Evolutionary conservation across 2,329 filamentous ascomycete genomes (phyloP), one percentile per base, ranked within the genome.

Genomic region (Botryotinia convoluta): DNA sequence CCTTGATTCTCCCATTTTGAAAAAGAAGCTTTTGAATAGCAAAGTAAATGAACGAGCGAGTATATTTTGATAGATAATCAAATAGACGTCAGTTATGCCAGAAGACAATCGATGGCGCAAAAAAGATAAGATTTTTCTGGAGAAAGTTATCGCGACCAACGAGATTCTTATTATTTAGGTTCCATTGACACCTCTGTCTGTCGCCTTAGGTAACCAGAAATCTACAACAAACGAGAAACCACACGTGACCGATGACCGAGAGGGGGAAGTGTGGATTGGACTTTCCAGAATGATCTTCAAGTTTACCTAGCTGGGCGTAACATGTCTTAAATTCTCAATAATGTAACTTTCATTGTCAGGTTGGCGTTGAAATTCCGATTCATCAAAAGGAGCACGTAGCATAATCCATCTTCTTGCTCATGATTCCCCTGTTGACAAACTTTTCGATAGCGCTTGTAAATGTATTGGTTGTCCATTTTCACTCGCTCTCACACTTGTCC

Each of bases 1-100:
- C 79, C 79, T 80, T 74, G 79, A 81, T 79, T 81, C 79, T 77
- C 79, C 79, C 79, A 81, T 81, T 72, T 75, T 79, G 70, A 68
- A 75, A 75, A 44, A 60, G 42, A 48, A 32, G 48, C 20, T 14
- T 59, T 72, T 16, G 29, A 57, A 42, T 59, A 68, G 61, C 59
- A 68, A 68, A 44, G 22, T 71, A 32, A 29, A 48, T 51, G 22
- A 60, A 29, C 39, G 32, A 45, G 45, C 35, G 51, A 68, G 37
- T 68, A 6, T 67, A 32, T 26, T 45, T 68, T 42, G 26, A 68
- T 60, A 5, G 32, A 42, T 29, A 39, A 29, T 45, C 48, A 29
- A 20, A 29, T 35, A 57, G 29, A 32, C 7, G 29, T 54, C 10
- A 57, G 29, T 51, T 26, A 32, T 65, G 44, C 20, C 69, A 54